Conservation (phyloP, 1,284 basidiomycete genomes). For the Coriolopsis trogii region DNA sequence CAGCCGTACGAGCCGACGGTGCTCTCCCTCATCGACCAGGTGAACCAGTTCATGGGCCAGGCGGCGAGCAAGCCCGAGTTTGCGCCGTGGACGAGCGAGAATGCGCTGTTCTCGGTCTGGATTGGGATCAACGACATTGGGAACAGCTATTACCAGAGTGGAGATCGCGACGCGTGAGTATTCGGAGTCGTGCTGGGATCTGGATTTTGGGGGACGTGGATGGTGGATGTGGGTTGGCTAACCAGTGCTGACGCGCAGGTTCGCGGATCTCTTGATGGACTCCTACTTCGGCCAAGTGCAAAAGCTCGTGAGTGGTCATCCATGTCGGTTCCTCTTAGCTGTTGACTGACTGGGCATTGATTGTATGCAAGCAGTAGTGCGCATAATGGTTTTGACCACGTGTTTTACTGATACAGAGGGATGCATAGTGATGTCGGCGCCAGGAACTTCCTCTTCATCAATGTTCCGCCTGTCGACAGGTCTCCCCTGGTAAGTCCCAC, state of each 20-base stretch:
- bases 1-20: conserved; percentile 51
- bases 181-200: too few species aligned
- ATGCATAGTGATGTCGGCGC: conserved; percentile 45
- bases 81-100: conserved; percentile 54
- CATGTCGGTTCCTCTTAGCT: not conserved
- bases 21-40: conserved; percentile 56
- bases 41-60: conserved; percentile 50
- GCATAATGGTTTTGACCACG: too few species aligned
- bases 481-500: conserved; percentile 47
- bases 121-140: conserved; percentile 68
- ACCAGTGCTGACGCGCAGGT: conserved; percentile 35
- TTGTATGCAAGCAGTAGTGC: conserved; percentile 25
- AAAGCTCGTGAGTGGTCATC: conserved; percentile 48
- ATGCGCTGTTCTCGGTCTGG: conserved; percentile 59
- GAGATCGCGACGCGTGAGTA: conserved; percentile 51
- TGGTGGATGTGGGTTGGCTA: not conserved
- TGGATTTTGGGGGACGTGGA: not conserved
- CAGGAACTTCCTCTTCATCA: conserved; percentile 62
- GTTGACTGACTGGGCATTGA: not conserved
- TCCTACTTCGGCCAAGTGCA: conserved; percentile 58
- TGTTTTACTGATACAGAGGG: not conserved
- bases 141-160: conserved; percentile 49
- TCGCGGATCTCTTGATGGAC: conserved; percentile 51
- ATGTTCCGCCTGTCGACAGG: conserved; percentile 57
- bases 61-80: conserved; percentile 47